Conservation (phyloP, 2,329 filamentous ascomycete species). For the Trichophyton schoenleinii region DNA sequence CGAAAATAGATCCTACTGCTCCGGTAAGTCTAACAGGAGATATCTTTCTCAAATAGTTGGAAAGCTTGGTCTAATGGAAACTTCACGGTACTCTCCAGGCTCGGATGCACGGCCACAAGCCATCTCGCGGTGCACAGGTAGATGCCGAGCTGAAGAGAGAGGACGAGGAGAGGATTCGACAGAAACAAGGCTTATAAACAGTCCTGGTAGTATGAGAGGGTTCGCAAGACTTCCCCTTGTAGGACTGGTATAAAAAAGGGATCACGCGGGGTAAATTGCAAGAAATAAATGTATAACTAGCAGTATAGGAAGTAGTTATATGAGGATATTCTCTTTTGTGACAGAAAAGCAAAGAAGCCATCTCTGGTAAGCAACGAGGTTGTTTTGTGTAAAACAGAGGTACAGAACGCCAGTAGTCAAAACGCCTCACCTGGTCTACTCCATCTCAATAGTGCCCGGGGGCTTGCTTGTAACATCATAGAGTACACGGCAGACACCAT, state of each 20-base stretch:
- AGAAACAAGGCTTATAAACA: conserved; percentile 25
- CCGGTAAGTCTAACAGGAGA: conserved; percentile 42
- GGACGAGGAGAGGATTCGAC: conserved; percentile 32
- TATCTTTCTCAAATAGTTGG: not conserved
- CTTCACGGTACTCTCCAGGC: conserved; percentile 24
- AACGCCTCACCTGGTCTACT: conserved; percentile 32
- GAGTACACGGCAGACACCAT: conserved; percentile 56
- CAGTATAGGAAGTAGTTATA: not conserved
- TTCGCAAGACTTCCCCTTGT: not conserved
- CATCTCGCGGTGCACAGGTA: conserved; percentile 36
- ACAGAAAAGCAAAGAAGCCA: not conserved
- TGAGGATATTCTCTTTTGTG: not conserved
- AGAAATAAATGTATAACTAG: not conserved
- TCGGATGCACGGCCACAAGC: conserved; percentile 34
- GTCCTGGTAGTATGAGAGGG: not conserved
- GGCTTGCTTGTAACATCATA: conserved; percentile 38
- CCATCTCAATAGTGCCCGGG: conserved; percentile 61
- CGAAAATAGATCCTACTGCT: conserved; percentile 42
- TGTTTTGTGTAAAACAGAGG: not conserved
- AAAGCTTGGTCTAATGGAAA: not conserved
- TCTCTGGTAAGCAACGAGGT: too few relatives aligned
- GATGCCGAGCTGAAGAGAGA: conserved; percentile 34
- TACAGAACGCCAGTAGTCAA: not conserved
- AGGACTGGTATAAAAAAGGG: not conserved
- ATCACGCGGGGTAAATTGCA: not conserved